Conservation (phyloP, 2,329 filamentous ascomycete genomes). For the Colletotrichum abscissum region DNA sequence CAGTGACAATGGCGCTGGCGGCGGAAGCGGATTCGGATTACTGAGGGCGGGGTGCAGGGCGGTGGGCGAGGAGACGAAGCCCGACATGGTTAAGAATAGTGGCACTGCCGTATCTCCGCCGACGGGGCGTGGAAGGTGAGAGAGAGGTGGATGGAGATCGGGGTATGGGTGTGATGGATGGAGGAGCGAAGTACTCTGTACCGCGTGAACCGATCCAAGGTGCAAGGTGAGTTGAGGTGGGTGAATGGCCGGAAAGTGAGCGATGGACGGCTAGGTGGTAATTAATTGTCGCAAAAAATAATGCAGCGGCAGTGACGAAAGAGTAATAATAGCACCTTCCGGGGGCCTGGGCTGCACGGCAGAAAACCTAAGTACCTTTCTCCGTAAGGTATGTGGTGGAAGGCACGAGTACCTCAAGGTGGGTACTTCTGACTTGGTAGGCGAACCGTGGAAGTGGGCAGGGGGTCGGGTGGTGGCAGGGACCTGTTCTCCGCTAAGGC, state of each 20-base stretch:
- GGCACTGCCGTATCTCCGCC: slow-evolving; percentile 21
- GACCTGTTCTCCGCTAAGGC: slow-evolving; percentile 12
- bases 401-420: not conserved
- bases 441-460: not conserved
- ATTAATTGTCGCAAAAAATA: not conserved
- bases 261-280: not conserved
- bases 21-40: slow-evolving; percentile 45
- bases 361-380: too few species aligned
- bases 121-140: slow-evolving; percentile 1
- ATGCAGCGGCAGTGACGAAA: not conserved
- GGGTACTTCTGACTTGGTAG: not conserved
- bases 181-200: not conserved
- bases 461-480: not conserved
- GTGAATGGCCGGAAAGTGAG: not conserved
- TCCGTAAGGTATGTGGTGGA: not conserved
- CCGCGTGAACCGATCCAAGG: not conserved
- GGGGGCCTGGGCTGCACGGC: too few species aligned
- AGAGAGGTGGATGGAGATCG: not conserved
- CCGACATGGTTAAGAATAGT: slow-evolving; percentile 40
- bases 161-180: not conserved
- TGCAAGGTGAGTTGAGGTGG: not conserved
- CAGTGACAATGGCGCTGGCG: slow-evolving; percentile 33
- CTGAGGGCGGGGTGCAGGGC: slow-evolving; percentile 64
- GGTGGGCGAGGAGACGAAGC: slow-evolving; percentile 55
- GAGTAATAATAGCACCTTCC: not conserved